Conservation (phyloP, 352 stramenopile species). For the Phytophthora syringae region DNA sequence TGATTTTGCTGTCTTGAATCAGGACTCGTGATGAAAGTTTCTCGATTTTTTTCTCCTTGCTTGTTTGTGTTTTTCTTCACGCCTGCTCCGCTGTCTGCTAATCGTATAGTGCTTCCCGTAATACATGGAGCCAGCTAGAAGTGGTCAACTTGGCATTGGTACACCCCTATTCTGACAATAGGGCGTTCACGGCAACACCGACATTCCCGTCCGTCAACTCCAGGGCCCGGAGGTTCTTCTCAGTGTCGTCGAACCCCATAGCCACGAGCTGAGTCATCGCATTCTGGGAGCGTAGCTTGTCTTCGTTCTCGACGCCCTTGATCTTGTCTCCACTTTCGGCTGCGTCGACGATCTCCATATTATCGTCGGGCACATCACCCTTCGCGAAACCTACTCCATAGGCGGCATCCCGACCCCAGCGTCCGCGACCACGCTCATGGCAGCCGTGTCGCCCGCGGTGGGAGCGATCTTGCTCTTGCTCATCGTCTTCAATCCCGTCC, state of each 20-base stretch:
- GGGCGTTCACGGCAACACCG: conserved; percentile 49
- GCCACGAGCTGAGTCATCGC: conserved; percentile 50
- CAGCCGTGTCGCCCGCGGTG: conserved; percentile 7
- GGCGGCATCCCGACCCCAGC: conserved; percentile 12
- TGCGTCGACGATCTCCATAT: conserved; percentile 48
- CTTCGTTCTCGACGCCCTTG: conserved; percentile 8
- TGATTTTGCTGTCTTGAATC: no score
- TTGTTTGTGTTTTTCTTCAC: no score
- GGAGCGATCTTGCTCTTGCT: not conserved
- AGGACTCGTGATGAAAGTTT: no score
- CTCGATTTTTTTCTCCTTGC: no score
- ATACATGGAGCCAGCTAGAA: no score
- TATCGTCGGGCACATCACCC: conserved; percentile 44
- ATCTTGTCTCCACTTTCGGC: conserved; percentile 11
- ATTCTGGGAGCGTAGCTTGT: conserved; percentile 36
- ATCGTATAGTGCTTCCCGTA: no score
- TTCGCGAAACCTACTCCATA: conserved; percentile 10
- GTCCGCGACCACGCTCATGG: conserved; percentile 6
- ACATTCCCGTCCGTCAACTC: conserved; percentile 58
- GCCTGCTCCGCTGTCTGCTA: no score
- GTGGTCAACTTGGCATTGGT: no score
- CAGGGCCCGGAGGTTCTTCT: conserved; percentile 53
- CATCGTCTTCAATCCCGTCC: conserved; percentile 15
- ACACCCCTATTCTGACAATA: conserved; percentile 53
- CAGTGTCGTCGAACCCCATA: conserved; percentile 72